Base-by-base conservation (phyloP, 176 grass and related monocot species). In the Oryza australiensis region DNA sequence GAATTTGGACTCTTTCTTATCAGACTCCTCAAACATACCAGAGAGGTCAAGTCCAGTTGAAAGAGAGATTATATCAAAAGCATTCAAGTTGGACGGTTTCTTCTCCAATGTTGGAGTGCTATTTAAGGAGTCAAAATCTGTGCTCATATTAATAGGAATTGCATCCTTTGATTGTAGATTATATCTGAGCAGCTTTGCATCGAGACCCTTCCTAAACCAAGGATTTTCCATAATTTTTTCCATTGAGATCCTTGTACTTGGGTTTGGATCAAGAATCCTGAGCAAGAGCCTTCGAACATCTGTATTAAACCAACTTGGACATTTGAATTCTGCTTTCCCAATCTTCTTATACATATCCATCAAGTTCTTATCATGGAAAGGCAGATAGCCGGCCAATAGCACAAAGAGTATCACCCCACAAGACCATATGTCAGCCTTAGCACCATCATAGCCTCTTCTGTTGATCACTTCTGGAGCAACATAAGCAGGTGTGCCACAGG, bases 321-420 rank as follows among this genome's bases (percentile, higher is more conserved):
- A 99, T 80, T 96, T 96, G 71, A 96, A 99, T 1, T 99, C 91
- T 4, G 91, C 93, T 72, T 93, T 95, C 29, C 87, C 89, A 71
- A 99, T 99, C 80, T 99, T 99, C 64, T 89, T 93, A 70, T 99
- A 99, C 97, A 99, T 96, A 43, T 89, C 87, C 87, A 99, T 96
- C 60, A 99, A 79, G 80, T 99, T 99, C 3, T 92, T 80, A 45
- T 99, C 97, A 28, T 99, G 97, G 82, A 99, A 99, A 0, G 97
- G 97, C 27, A 99, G 91, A 55, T 83, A 99, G 22, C 97, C 91
- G 37, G 97, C 93, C 70, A 96, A 55, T 43, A 99, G 83, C 32
- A 99, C 97, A 76, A 96, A 99, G 3, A 99, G 83, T 20, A 99
- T 92, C 24, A 99, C 97, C 5, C 97, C 97, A 29, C 97, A 99